Base-by-base conservation (phyloP, 208 protist genomes). In the Trypanosoma caninum region DNA sequence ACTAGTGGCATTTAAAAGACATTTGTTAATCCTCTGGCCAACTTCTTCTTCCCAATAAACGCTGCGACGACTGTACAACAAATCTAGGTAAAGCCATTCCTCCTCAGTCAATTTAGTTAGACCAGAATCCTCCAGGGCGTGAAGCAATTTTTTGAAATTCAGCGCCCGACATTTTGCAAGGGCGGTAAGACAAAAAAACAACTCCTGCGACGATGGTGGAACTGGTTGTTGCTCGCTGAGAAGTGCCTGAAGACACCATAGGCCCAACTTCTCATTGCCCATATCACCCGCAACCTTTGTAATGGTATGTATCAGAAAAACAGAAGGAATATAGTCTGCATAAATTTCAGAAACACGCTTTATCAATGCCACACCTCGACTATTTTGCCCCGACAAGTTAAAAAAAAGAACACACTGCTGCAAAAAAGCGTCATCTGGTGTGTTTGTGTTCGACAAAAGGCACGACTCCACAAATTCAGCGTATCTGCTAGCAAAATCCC, bases 31-130 rank as follows among this genome's bases (percentile, higher is more conserved):
- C 8, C 76, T 70, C 25, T 56, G 40, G 42, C 75, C 65, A 50
- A 82, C 51, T 62, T 80, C 76, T 30, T 57, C 52, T 34, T 74
- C 59, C 69, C 76, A 83, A 28, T 70, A 68, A 1, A 80, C 48
- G 42, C 59, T 80, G 56, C 71, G 76, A 28, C 84, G 78, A 40
- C 69, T 76, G 72, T 88, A 74, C 51, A 89, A 61, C 51, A 94
- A 76, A 20, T 76, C 61, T n/a, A 89, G 50, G 30, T 82, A 78
- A 27, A 91, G 66, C 6, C 60, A 38, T 58, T 91, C 74, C 65
- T 94, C 87, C 23, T 57, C 65, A 1, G 52, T 78, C 1, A 77
- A 58, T 7, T 46, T n/a, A 40, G 91, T 58, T 27, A 89, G 62
- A 38, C 62, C 72, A 55, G 84, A 87, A 35, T 77, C 62, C 18